Base-by-base conservation (phyloP, 768 basidiomycete genomes). In the Ephemerocybe angulata region DNA sequence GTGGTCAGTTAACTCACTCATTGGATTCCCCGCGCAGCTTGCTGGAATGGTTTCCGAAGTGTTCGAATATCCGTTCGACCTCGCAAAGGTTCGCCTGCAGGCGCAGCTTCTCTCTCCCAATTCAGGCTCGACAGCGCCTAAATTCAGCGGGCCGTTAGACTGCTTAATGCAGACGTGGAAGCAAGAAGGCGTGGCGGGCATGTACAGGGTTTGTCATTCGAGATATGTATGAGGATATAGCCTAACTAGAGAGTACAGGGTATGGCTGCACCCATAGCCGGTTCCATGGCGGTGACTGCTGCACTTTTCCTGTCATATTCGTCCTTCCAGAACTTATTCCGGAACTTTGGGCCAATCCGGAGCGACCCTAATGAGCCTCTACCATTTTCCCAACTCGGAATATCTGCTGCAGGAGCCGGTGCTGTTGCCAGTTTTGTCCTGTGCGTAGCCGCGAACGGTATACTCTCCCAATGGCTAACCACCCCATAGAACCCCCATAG, bases 21-120 rank as follows among this genome's bases (percentile, higher is more conserved):
- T 35, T 19, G 15, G n/a, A 41, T 5, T 4, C 15, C 10, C 7
- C 21, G 38, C 52, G 35, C 31, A 93, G 91, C 71, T 84, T 53
- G 91, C 94, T 53, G 95, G 95, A 24, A 93, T 96, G 76, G 76
- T 82, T 8, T 87, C 93, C 10, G 77, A 79, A 61, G 75, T 93
- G 15, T 86, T 97, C 58, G 94, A 96, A 72, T 93, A 97, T 67
- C 96, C 96, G 1, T 93, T 96, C 64, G 95, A 98, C 70, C 81
- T 98, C 31, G 88, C 93, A 53, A 98, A 97, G 74, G 95, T 97
- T 55, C 83, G 95, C 47, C 78, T 98, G 40, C 96, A 98, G 69
- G 83, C 90, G 1, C 96, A 98, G 64, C 86, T 95, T 12, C 77
- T 95, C 52, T 84, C 89, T 57, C 72, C 81, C 10, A 74, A 28